Conservation (phyloP, 257 asterid species). For the Gardenia jasminoides region DNA sequence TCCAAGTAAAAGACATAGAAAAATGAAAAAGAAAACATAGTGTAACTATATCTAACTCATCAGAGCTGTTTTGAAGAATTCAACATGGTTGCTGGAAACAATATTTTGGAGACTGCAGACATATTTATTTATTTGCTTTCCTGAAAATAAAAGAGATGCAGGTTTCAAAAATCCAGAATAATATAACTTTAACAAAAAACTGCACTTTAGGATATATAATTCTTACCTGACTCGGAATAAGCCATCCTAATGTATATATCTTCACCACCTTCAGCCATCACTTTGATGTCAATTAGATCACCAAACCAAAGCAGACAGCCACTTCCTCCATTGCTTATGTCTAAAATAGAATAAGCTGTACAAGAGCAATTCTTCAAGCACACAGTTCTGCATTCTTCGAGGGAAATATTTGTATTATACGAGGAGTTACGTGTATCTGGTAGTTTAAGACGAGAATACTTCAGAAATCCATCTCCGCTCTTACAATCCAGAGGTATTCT, state of each 20-base stretch:
- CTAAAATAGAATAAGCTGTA: slow-evolving; percentile 28
- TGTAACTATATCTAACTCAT: no score
- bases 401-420: neutral
- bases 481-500: neutral
- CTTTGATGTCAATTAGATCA: slow-evolving; percentile 29
- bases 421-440: slow-evolving; percentile 13
- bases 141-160: no score
- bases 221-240: slow-evolving; percentile 21
- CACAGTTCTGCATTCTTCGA: slow-evolving; percentile 14
- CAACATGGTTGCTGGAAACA: neutral
- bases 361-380: slow-evolving; percentile 30
- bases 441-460: slow-evolving; percentile 15
- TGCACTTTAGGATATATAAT: neutral
- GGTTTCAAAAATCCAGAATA: no score
- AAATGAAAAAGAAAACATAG: no score
- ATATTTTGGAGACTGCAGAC: no score
- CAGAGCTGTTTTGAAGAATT: neutral
- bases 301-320: slow-evolving; percentile 36
- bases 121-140: no score
- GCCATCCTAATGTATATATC: slow-evolving; percentile 33
- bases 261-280: neutral
- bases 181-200: neutral
- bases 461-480: slow-evolving; percentile 18
- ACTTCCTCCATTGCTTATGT: slow-evolving; percentile 26
- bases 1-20: no score